phyloP scores from a whole-genome alignment of 208 protist species.

The Eutreptiella sp. region DNA sequence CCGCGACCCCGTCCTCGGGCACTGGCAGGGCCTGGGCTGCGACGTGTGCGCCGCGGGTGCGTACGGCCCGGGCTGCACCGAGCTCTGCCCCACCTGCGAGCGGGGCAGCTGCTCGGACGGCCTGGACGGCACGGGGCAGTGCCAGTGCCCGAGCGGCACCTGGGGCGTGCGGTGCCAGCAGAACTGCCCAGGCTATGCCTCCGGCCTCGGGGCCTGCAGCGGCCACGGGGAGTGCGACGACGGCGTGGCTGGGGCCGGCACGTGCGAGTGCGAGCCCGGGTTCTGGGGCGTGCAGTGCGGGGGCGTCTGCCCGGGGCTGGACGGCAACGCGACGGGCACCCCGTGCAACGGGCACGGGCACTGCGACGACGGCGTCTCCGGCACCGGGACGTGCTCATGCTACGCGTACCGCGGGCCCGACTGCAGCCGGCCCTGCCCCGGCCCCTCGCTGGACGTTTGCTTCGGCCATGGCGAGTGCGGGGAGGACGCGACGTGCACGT shows the following conservation, averaged over 20 bases:
- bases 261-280: conserved; percentile 10
- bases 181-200: neutral
- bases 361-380: conserved; percentile 15
- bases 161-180: neutral
- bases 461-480: conserved; percentile 17
- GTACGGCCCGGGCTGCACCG: neutral
- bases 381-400: conserved; percentile 23
- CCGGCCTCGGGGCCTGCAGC: neutral
- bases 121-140: conserved; percentile 32
- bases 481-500: conserved; percentile 1
- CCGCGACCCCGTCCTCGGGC: neutral
- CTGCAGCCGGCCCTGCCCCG: conserved; percentile 15
- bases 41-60: neutral
- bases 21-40: neutral
- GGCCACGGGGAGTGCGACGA: conserved; percentile 11
- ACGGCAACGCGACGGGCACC: neutral
- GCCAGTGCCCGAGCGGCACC: conserved; percentile 30
- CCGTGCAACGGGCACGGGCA: conserved; percentile 16
- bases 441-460: neutral
- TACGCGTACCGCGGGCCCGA: conserved; percentile 3
- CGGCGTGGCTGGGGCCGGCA: conserved; percentile 4
- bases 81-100: conserved; percentile 1
- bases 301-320: neutral
- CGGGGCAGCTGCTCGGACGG: conserved; percentile 19
- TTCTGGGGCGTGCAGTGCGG: conserved; percentile 12